These are phyloP conservation scores for Chaetomiaceae sp. DNA, from an alignment of 2,329 filamentous ascomycete genomes.

Conservation along the genomic window DNA sequence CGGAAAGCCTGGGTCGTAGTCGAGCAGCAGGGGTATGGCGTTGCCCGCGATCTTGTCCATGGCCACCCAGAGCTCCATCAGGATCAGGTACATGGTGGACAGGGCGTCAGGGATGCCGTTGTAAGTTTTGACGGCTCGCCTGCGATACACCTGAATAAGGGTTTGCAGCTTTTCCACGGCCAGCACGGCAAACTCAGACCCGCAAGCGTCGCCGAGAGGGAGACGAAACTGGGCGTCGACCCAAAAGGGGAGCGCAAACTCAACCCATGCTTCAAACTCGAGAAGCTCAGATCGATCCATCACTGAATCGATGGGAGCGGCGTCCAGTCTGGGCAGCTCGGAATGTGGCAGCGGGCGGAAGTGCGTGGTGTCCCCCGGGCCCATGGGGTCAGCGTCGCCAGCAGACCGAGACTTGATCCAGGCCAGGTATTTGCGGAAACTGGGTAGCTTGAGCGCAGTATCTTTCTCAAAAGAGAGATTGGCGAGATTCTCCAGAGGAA, in stretches of 20 bases:
- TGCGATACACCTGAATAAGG: not conserved
- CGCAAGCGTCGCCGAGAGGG: not conserved
- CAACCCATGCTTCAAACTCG: not conserved
- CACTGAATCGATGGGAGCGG: not conserved
- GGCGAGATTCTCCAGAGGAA: not conserved
- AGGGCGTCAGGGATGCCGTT: not conserved
- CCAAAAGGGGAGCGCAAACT: not conserved
- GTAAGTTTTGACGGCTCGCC: not conserved
- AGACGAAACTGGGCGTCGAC: not conserved
- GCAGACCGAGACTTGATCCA: slow-evolving; percentile 2
- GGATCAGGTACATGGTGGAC: not conserved
- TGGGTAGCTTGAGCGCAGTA: not conserved
- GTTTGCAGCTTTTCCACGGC: not conserved
- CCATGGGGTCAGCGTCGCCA: not conserved
- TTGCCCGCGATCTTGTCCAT: not conserved
- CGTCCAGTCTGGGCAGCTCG: not conserved
- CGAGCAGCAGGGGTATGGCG: not conserved
- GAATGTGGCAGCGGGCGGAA: not conserved
- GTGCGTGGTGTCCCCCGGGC: not conserved
- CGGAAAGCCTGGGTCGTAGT: not conserved
- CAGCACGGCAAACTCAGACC: not conserved
- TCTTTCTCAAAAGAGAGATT: not conserved
- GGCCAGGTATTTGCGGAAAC: not conserved
- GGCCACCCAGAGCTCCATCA: not conserved
- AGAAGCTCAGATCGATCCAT: not conserved